Evolutionary conservation across 371 early-diverging fungal genomes (phyloP).

Genomic region (Fennellomyces sp.): DNA sequence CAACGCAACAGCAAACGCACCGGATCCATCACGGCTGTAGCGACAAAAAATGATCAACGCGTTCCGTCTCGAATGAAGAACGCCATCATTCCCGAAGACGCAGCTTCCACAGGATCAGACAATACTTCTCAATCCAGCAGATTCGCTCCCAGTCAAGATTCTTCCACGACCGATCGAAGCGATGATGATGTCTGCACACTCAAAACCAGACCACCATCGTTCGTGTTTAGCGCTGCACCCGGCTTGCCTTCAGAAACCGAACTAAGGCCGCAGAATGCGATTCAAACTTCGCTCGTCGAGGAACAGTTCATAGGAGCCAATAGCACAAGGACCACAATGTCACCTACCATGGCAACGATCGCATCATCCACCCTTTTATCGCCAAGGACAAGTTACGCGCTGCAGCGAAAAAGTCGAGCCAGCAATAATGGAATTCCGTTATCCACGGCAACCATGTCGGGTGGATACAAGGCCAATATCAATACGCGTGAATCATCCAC

Average conservation of each 20-base stretch:
- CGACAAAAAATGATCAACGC: no score
- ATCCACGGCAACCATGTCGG: constrained; percentile 6
- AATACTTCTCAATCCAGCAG: constrained; percentile 13
- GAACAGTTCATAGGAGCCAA: constrained; percentile 11
- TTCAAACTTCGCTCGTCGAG: constrained; percentile 16
- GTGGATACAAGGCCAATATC: constrained; percentile 17
- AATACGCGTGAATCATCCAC: constrained; percentile 7
- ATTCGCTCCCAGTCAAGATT: constrained; percentile 6
- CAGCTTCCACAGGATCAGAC: background rate
- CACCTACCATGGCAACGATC: constrained; percentile 41
- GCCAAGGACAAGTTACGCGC: constrained; percentile 23
- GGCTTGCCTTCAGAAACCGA: constrained; percentile 17
- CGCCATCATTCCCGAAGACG: background rate
- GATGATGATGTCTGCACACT: constrained; percentile 8
- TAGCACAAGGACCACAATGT: background rate
- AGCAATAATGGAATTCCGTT: constrained; percentile 4
- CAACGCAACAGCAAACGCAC: constrained; percentile 9
- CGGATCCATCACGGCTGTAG: background rate
- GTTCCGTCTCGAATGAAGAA: background rate
- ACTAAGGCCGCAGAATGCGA: constrained; percentile 15
- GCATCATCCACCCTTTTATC: constrained; percentile 43
- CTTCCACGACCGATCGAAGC: constrained; percentile 10
- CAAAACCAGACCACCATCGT: constrained; percentile 18
- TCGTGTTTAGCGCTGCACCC: constrained; percentile 14
- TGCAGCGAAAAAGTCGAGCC: constrained; percentile 14